Evolutionary conservation across 139 green algal species (phyloP), one percentile per base, ranked within the genome.

Genomic region (Auxenochlorella protothecoides): DNA sequence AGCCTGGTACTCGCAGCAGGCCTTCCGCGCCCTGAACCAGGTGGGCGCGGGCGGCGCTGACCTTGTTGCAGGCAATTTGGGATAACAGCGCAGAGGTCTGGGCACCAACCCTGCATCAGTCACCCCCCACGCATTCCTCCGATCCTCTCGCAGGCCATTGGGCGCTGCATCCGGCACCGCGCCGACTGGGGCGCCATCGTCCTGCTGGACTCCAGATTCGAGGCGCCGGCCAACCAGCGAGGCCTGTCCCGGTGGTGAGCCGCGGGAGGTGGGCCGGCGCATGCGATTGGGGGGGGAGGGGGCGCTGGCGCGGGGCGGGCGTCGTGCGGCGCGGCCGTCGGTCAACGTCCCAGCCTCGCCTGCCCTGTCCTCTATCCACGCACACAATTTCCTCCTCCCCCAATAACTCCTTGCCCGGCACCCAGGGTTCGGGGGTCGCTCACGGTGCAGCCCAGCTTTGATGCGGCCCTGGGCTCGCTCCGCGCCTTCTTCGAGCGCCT

Each of bases 1-100:
- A 55, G 60, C 75, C 11, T 98, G 93, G 93, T 98, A 98, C 88
- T 78, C 53, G 12, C 91, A 96, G 77, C 90, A 97, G 76, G 94
- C 94, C 4, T 98, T 97, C 81, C 77, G 92, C 10, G 92, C 92
- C 0, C 80, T 96, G 57, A 96, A 96, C 76, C 91, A 96, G 87
- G 91, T 89, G 63, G 3, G 69, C 8, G 5, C 55, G 27, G 27
- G 27, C 27, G 27, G 27, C 27, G 27, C 27, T 1, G 27, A 44
- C 27, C 27, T 44, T 44, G 1, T 44, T 44, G 27, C 27, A 44
- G 27, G 27, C 27, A 44, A 1, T 44, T 44, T 44, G 27, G 27
- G 27, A 44, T 44, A 44, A 44, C 1, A 44, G 27, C 27, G 27
- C 27, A 44, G 27, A 44, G 27, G 27, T 44, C 27, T 44, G 27